Evolutionary conservation across 2,329 filamentous ascomycete genomes (phyloP).

Genomic region (Xylariaceae sp.): DNA sequence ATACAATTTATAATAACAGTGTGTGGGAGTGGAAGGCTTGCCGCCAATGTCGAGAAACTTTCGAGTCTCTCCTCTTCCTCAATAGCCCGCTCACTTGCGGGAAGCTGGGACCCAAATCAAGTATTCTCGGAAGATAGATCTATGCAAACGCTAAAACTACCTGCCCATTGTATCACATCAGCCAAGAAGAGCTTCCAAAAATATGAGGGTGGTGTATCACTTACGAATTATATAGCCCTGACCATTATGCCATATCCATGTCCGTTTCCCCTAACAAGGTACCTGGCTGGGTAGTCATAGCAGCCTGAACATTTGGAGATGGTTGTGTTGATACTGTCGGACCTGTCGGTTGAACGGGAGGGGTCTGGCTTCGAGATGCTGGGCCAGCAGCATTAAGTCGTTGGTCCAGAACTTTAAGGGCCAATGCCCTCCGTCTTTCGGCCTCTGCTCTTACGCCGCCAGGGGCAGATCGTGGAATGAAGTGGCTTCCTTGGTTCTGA

Average conservation of each 20-base stretch:
- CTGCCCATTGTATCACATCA: neutral
- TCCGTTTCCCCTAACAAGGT: conserved; percentile 65
- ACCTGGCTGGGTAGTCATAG: conserved; percentile 52
- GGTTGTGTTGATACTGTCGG: conserved; percentile 56
- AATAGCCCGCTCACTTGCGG: too few species aligned
- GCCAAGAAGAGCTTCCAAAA: neutral
- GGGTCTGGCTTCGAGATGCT: conserved; percentile 36
- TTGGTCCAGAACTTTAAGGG: conserved; percentile 88
- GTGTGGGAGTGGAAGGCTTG: too few species aligned
- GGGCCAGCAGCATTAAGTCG: conserved; percentile 74
- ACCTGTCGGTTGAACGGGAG: conserved; percentile 46
- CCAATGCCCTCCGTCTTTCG: conserved; percentile 81
- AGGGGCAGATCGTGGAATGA: conserved; percentile 52
- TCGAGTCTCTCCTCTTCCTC: too few species aligned
- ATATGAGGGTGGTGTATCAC: neutral
- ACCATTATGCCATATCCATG: too few species aligned
- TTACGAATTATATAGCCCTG: too few species aligned
- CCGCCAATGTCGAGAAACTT: too few species aligned
- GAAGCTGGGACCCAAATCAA: too few species aligned
- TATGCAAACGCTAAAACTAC: too few species aligned
- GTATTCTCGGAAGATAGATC: too few species aligned
- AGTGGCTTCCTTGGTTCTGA: conserved; percentile 63
- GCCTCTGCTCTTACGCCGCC: conserved; percentile 82
- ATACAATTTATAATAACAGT: conserved; percentile 14
- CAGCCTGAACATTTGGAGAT: conserved; percentile 51